Conservation (phyloP, 345 rosid genomes). For the Clarkia xantiana region DNA sequence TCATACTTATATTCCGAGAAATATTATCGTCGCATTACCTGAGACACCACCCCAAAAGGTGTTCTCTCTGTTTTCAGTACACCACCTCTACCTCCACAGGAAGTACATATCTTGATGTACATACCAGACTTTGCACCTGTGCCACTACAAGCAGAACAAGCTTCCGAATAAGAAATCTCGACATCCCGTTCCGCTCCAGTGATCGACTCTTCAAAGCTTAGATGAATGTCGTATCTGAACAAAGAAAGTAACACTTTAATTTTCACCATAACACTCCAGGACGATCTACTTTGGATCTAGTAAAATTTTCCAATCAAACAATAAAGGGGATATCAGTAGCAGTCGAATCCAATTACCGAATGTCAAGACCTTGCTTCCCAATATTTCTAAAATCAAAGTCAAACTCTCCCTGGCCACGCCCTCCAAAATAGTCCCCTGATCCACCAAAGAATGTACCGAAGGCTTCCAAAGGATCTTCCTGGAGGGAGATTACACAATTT, state of each 20-base stretch:
- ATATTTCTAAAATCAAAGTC: slow-evolving; percentile 40
- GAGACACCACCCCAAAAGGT: slow-evolving; percentile 81
- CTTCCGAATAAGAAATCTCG: slow-evolving; percentile 46
- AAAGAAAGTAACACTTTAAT: slow-evolving; percentile 1
- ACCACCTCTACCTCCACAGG: slow-evolving; percentile 78
- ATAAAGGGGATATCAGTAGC: background rate
- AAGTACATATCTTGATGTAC: slow-evolving; percentile 38
- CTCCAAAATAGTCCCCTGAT: slow-evolving; percentile 53
- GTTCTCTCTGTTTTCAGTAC: slow-evolving; percentile 61
- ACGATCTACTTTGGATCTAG: too few species aligned
- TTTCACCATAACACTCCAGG: background rate
- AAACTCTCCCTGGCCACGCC: slow-evolving; percentile 39
- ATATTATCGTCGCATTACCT: slow-evolving; percentile 27
- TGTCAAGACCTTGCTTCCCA: slow-evolving; percentile 50
- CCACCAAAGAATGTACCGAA: slow-evolving; percentile 73
- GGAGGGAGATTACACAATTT: slow-evolving; percentile 1
- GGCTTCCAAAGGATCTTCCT: slow-evolving; percentile 86
- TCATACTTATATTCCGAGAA: too few species aligned
- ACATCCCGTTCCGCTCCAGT: slow-evolving; percentile 62
- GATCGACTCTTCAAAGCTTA: slow-evolving; percentile 84
- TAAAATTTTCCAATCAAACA: too few species aligned
- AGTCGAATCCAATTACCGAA: slow-evolving; percentile 30
- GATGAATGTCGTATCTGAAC: slow-evolving; percentile 49
- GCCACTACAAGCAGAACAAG: slow-evolving; percentile 62
- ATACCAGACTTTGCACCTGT: slow-evolving; percentile 72